These are phyloP conservation scores for Pterothamnion heteromorphum DNA, from an alignment of 31 red algal genomes.

Conservation along the genomic window DNA sequence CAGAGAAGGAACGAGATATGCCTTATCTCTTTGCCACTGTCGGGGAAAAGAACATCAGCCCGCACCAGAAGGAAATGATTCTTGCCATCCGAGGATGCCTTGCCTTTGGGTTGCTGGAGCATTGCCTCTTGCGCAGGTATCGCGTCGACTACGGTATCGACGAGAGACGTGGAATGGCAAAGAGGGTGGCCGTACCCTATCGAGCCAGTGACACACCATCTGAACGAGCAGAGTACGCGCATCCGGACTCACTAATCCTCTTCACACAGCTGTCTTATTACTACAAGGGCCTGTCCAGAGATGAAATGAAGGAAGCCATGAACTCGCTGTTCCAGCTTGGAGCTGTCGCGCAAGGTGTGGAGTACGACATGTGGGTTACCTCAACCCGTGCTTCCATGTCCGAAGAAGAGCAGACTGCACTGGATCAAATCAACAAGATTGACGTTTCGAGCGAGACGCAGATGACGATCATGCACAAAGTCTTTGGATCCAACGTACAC, in stretches of 20 bases:
- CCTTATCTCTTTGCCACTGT: neutral
- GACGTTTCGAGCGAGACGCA: neutral
- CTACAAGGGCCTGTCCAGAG: neutral
- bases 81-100: neutral
- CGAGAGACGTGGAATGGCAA: neutral
- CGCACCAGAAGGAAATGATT: too few relatives aligned
- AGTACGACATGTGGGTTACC: neutral
- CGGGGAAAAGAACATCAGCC: too few relatives aligned
- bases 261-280: conserved; percentile 32
- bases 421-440: too few relatives aligned
- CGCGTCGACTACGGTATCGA: too few relatives aligned
- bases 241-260: neutral
- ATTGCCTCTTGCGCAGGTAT: neutral
- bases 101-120: neutral
- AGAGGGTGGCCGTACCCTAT: conserved; percentile 13
- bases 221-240: neutral
- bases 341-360: neutral
- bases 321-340: neutral
- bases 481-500: neutral
- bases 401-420: neutral
- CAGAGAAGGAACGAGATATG: neutral
- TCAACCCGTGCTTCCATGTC: neutral
- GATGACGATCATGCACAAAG: neutral
- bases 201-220: neutral
- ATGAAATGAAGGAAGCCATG: neutral